Evolutionary conservation across 352 stramenopile species (phyloP).

Genomic region (Albugo candida): DNA sequence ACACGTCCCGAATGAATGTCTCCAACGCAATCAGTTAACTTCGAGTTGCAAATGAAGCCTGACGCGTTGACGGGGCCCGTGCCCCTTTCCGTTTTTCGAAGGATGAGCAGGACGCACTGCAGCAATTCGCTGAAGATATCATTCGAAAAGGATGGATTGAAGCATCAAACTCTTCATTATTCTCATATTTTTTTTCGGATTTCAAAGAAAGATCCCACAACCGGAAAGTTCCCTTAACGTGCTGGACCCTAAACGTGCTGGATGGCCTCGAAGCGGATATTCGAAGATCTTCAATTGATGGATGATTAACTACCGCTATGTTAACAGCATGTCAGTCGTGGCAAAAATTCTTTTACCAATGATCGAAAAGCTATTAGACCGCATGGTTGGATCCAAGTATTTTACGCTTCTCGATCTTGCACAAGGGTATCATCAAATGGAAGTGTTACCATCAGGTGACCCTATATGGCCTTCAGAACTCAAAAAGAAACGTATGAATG

Average conservation of each 20-base stretch:
- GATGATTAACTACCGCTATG: slow-evolving; percentile 3
- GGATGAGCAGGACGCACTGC: not conserved
- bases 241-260: not conserved
- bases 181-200: slow-evolving; percentile 4
- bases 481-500: slow-evolving; percentile 1
- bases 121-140: not conserved
- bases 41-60: not conserved
- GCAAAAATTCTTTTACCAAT: slow-evolving; percentile 3
- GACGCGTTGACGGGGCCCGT: not conserved
- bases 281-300: not conserved
- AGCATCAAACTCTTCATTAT: slow-evolving; percentile 5
- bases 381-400: slow-evolving; percentile 2
- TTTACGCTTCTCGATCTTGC: slow-evolving; percentile 5
- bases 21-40: not conserved
- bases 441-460: not conserved
- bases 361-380: slow-evolving; percentile 6
- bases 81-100: slow-evolving; percentile 2
- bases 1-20: not conserved
- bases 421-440: slow-evolving; percentile 8
- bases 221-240: slow-evolving; percentile 4
- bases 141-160: slow-evolving; percentile 7
- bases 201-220: slow-evolving; percentile 4
- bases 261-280: not conserved
- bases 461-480: slow-evolving; percentile 2
- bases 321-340: slow-evolving; percentile 4